Conservation (phyloP, 1,139 yeast genomes). For the Saccharomycopsis hybrid region DNA sequence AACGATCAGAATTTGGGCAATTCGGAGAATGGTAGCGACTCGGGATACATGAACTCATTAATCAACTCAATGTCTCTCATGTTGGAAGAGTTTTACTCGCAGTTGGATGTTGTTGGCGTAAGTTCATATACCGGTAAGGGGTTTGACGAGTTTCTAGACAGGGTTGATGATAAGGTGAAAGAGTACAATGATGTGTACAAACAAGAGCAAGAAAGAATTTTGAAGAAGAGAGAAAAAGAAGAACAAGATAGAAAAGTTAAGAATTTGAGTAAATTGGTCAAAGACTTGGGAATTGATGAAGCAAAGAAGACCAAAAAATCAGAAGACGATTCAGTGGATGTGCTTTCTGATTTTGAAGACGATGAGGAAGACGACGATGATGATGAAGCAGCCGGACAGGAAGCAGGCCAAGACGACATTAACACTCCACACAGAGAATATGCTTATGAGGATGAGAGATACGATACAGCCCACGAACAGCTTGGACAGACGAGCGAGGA, state of each 20-base stretch:
- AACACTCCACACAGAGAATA: slow-evolving; percentile 54
- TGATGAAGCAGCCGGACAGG: slow-evolving; percentile 33
- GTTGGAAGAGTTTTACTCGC: slow-evolving; percentile 94
- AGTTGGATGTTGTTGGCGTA: slow-evolving; percentile 84
- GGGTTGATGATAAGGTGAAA: slow-evolving; percentile 80
- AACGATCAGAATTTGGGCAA: slow-evolving; percentile 57
- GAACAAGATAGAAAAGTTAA: slow-evolving; percentile 69
- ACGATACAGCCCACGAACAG: slow-evolving; percentile 18
- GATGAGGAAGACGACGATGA: slow-evolving; percentile 62
- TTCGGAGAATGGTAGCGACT: slow-evolving; percentile 60
- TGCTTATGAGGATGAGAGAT: slow-evolving; percentile 63
- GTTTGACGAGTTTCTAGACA: slow-evolving; percentile 77
- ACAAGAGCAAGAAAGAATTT: slow-evolving; percentile 77
- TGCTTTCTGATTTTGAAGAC: slow-evolving; percentile 57
- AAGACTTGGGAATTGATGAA: slow-evolving; percentile 62
- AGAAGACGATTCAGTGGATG: slow-evolving; percentile 48
- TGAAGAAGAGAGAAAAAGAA: slow-evolving; percentile 69
- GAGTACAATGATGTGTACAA: slow-evolving; percentile 82
- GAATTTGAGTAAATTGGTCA: slow-evolving; percentile 67
- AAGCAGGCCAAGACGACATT: slow-evolving; percentile 25
- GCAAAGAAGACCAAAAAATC: slow-evolving; percentile 19
- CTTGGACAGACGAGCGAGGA: slow-evolving; percentile 10
- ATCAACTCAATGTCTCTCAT: slow-evolving; percentile 93
- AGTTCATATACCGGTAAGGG: slow-evolving; percentile 93
- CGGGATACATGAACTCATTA: slow-evolving; percentile 91